These are phyloP conservation scores for Hymenoscyphus albidus DNA, from an alignment of 2,329 filamentous ascomycete genomes.

Conservation along the genomic window DNA sequence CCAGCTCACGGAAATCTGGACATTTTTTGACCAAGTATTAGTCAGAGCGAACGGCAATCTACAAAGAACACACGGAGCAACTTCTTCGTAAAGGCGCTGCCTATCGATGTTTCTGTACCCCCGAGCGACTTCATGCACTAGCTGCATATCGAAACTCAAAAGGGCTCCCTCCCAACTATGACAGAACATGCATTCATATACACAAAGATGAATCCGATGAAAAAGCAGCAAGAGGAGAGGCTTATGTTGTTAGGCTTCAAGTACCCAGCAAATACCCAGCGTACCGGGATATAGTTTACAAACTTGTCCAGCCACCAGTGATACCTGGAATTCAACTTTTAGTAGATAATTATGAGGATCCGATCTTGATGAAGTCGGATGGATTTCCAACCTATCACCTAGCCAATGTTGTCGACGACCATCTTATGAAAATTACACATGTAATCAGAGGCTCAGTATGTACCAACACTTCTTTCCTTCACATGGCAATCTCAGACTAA, in stretches of 20 bases:
- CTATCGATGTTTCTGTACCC: slow-evolving; percentile 89
- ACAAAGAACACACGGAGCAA: slow-evolving; percentile 64
- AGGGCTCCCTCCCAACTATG: slow-evolving; percentile 59
- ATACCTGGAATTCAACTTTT: slow-evolving; percentile 35
- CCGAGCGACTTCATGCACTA: slow-evolving; percentile 64
- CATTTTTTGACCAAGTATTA: slow-evolving; percentile 37
- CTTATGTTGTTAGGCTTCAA: slow-evolving; percentile 74
- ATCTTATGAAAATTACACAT: slow-evolving; percentile 92
- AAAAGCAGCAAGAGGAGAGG: slow-evolving; percentile 63
- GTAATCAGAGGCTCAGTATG: slow-evolving; percentile 81
- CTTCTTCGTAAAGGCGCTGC: slow-evolving; percentile 70
- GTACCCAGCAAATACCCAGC: slow-evolving; percentile 57
- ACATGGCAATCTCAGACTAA: neutral
- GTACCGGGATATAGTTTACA: slow-evolving; percentile 79
- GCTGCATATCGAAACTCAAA: slow-evolving; percentile 59
- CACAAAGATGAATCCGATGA: slow-evolving; percentile 64
- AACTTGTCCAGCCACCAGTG: slow-evolving; percentile 51
- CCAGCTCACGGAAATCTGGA: neutral
- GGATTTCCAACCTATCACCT: slow-evolving; percentile 95
- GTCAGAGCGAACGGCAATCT: slow-evolving; percentile 75
- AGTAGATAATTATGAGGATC: slow-evolving; percentile 62
- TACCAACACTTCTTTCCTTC: slow-evolving; percentile 10
- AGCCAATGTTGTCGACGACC: slow-evolving; percentile 94
- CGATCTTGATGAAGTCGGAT: slow-evolving; percentile 86
- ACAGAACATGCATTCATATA: slow-evolving; percentile 70